Conservation (phyloP, 768 basidiomycete genomes). For the Boletus sp. region DNA sequence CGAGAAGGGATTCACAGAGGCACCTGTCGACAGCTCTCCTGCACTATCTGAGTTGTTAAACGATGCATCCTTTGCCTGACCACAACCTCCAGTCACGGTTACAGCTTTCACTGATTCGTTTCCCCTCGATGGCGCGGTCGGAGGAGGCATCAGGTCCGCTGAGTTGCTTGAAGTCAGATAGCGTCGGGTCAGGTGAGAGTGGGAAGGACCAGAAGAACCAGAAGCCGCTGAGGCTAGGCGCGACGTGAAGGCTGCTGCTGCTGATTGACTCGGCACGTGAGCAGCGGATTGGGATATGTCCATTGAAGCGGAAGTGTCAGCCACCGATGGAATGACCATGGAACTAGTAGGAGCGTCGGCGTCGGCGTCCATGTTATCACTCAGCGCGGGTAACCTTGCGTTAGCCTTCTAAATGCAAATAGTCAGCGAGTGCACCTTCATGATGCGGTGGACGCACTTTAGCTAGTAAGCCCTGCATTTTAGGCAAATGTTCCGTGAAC, state of each 20-base stretch:
- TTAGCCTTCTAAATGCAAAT: neutral
- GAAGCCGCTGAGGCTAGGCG: neutral
- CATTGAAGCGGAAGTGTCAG: conserved; percentile 4
- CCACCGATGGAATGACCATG: neutral
- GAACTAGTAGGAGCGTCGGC: conserved; percentile 1
- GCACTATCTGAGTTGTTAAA: neutral
- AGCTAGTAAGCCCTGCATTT: conserved; percentile 10
- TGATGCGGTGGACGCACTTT: conserved; percentile 18
- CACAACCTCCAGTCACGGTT: neutral
- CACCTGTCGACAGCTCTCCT: neutral
- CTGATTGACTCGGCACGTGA: neutral
- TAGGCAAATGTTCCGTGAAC: conserved; percentile 7
- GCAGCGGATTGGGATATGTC: neutral
- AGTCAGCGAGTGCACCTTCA: neutral
- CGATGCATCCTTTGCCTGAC: neutral
- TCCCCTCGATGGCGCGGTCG: neutral
- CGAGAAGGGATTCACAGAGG: neutral
- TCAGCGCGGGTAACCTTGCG: neutral
- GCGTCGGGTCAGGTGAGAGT: conserved; percentile 1
- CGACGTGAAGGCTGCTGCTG: conserved; percentile 2
- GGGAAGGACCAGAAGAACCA: neutral
- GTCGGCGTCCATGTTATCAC: neutral
- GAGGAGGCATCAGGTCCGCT: conserved; percentile 2
- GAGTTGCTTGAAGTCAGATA: neutral
- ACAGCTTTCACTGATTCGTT: neutral